Conservation (phyloP, 2,329 filamentous ascomycete genomes). For the Xylariaceae sp. region DNA sequence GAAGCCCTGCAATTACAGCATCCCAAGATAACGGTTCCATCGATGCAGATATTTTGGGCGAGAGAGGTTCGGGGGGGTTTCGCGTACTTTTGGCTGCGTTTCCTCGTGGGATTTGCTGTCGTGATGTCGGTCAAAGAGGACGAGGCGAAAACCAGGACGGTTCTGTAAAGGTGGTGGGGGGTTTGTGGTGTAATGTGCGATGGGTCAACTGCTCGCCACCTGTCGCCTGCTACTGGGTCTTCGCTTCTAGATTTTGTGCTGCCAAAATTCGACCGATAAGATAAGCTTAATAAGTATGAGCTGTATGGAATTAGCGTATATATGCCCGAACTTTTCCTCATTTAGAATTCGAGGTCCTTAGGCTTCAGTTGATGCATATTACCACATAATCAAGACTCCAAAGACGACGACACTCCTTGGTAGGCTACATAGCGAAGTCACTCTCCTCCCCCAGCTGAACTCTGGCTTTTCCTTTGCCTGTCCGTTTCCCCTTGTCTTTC, state of each 20-base stretch:
- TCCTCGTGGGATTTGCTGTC: constrained; percentile 20
- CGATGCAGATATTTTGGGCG: not conserved
- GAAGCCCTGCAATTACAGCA: not conserved
- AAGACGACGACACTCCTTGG: not conserved
- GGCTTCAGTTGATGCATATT: constrained; percentile 4
- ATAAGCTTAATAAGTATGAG: constrained; percentile 2
- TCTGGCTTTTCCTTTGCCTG: constrained; percentile 19
- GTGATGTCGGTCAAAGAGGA: constrained; percentile 11
- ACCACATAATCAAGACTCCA: not conserved
- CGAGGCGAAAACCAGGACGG: constrained; percentile 11
- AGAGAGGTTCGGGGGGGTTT: constrained; percentile 3
- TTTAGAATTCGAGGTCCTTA: too few relatives aligned
- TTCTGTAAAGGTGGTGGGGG: constrained; percentile 16
- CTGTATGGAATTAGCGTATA: too few relatives aligned
- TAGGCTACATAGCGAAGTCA: not conserved
- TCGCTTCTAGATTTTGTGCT: constrained; percentile 12
- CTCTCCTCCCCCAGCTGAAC: constrained; percentile 2
- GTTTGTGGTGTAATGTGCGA: constrained; percentile 13
- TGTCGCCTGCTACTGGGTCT: constrained; percentile 9
- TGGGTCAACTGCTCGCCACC: constrained; percentile 10
- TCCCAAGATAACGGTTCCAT: not conserved
- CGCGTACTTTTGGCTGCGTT: constrained; percentile 19
- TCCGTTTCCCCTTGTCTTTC: constrained; percentile 21
- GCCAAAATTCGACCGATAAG: constrained; percentile 12
- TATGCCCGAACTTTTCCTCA: too few relatives aligned